phyloP scores from a whole-genome alignment of 306 rosid species.

The Medicago ruthenica region DNA sequence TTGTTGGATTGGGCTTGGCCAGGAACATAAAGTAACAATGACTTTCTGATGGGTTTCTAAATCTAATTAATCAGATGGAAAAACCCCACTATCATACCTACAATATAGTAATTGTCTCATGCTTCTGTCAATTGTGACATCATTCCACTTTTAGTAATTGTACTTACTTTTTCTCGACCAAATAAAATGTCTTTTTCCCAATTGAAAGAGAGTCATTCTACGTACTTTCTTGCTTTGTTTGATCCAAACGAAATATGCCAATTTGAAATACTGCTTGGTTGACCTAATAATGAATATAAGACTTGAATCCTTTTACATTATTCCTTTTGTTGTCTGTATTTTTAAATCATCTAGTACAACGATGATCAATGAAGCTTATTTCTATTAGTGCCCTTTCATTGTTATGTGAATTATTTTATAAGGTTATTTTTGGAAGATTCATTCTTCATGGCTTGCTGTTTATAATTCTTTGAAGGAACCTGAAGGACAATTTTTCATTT shows the following conservation, averaged over 20 bases:
- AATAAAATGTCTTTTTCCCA: too few species aligned
- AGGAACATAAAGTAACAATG: too few species aligned
- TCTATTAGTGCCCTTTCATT: background rate
- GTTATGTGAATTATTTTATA: constrained; percentile 25
- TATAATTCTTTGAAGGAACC: constrained; percentile 28
- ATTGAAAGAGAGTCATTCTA: too few species aligned
- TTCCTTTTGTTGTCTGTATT: too few species aligned
- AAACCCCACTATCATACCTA: background rate
- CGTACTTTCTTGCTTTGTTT: too few species aligned
- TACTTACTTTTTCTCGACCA: background rate
- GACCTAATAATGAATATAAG: too few species aligned
- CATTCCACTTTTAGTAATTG: background rate
- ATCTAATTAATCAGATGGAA: background rate
- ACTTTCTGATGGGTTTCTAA: background rate
- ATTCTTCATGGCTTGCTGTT: constrained; percentile 20
- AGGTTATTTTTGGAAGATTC: background rate
- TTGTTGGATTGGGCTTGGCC: too few species aligned
- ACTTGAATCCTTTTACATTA: too few species aligned
- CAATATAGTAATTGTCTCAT: background rate
- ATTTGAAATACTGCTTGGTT: too few species aligned
- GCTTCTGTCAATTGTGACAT: background rate
- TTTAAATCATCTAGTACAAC: too few species aligned
- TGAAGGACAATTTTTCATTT: constrained; percentile 40
- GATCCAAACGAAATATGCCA: too few species aligned
- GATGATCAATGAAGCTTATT: background rate